Evolutionary conservation across 163 green algal genomes (phyloP).

Genomic region (Scenedesmus sp.): DNA sequence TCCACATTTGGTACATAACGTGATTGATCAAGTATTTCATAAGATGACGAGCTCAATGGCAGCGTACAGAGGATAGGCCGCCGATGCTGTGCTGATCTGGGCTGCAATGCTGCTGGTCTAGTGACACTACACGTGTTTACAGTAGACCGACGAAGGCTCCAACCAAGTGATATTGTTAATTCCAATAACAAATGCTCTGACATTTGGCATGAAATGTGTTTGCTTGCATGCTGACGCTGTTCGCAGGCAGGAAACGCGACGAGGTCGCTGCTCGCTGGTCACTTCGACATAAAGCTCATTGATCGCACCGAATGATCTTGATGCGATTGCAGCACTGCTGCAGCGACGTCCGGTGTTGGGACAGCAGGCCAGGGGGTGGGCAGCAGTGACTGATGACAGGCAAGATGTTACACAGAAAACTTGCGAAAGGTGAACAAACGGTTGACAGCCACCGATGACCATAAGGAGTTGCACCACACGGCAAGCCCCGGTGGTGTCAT

Average conservation of each 20-base stretch:
- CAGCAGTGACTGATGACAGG: no score
- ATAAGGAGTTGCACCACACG: no score
- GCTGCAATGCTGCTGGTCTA: background rate
- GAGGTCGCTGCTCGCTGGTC: background rate
- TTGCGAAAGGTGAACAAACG: no score
- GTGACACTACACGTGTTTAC: background rate
- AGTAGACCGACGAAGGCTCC: background rate
- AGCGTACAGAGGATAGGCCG: background rate
- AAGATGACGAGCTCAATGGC: background rate
- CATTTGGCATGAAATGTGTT: background rate
- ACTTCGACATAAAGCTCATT: background rate
- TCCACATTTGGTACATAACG: background rate
- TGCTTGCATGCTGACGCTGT: background rate
- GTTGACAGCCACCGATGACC: no score
- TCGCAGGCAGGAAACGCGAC: background rate
- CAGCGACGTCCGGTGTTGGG: background rate
- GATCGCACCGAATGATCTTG: background rate
- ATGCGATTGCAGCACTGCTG: background rate
- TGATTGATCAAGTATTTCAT: background rate
- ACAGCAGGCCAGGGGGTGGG: background rate
- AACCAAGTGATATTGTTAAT: no score
- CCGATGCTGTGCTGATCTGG: constrained; percentile 12
- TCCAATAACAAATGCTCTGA: background rate
- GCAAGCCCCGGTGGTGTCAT: no score
- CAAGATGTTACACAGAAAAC: no score